These are phyloP conservation scores for Pyrenophora tritici-repentis DNA, from an alignment of 2,329 filamentous ascomycete species.

Conservation along the genomic window DNA sequence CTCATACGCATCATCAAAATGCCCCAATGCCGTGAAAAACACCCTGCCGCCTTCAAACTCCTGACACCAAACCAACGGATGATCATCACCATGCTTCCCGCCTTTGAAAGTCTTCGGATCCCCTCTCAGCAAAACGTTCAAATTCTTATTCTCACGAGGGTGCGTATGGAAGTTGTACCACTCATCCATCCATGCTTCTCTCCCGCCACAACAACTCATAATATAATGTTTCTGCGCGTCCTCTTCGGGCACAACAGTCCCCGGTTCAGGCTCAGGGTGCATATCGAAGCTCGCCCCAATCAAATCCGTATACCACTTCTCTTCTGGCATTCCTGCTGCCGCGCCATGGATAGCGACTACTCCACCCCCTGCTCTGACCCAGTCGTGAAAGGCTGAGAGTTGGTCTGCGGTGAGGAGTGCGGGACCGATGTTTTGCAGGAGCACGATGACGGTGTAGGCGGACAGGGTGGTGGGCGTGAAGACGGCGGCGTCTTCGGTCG, in stretches of 20 bases:
- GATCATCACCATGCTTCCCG: slow-evolving; percentile 31
- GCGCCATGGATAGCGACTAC: slow-evolving; percentile 34
- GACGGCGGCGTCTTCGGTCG: slow-evolving; percentile 25
- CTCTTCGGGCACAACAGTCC: slow-evolving; percentile 21
- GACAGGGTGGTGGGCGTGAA: slow-evolving; percentile 15
- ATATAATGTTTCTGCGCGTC: slow-evolving; percentile 12
- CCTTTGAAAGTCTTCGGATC: slow-evolving; percentile 28
- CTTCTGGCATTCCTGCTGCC: slow-evolving; percentile 30
- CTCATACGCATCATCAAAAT: slow-evolving; percentile 35
- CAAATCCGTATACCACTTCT: slow-evolving; percentile 28
- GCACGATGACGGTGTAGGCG: slow-evolving; percentile 17
- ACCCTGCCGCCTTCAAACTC: slow-evolving; percentile 35
- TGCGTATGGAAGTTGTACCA: slow-evolving; percentile 39
- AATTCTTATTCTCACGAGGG: slow-evolving; percentile 25
- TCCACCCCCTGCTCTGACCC: slow-evolving; percentile 27
- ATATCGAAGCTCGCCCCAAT: slow-evolving; percentile 35
- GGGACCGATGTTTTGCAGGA: slow-evolving; percentile 24
- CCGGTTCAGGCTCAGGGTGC: slow-evolving; percentile 29
- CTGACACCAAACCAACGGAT: slow-evolving; percentile 39
- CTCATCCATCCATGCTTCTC: slow-evolving; percentile 30
- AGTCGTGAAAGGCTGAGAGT: slow-evolving; percentile 22
- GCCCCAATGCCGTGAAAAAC: slow-evolving; percentile 31
- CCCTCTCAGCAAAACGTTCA: slow-evolving; percentile 26
- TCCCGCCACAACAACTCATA: slow-evolving; percentile 1
- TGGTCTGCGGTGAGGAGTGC: slow-evolving; percentile 16